Conservation (phyloP, 257 asterid genomes). For the Ilex aquifolium region DNA sequence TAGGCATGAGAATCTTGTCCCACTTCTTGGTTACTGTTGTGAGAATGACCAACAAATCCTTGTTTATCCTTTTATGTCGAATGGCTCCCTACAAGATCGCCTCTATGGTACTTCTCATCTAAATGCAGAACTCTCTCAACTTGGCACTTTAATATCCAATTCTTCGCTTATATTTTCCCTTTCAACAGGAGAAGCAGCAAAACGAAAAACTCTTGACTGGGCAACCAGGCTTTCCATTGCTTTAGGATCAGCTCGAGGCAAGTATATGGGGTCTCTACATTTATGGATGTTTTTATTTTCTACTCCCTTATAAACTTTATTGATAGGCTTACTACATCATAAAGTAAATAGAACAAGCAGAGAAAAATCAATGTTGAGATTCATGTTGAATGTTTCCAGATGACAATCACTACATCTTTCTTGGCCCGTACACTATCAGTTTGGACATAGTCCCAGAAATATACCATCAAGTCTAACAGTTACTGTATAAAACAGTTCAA, state of each 20-base stretch:
- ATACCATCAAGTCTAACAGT: no score
- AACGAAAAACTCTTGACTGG: constrained; percentile 78
- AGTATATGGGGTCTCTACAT: constrained; percentile 23
- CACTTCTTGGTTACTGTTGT: constrained; percentile 79
- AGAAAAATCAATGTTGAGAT: not conserved
- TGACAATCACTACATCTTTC: no score
- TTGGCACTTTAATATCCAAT: constrained; percentile 8
- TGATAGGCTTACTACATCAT: not conserved
- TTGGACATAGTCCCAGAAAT: no score
- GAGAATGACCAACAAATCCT: constrained; percentile 90
- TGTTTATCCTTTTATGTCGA: constrained; percentile 91
- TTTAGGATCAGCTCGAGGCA: constrained; percentile 91
- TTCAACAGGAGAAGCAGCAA: constrained; percentile 74
- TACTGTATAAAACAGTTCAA: not conserved
- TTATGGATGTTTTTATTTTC: not conserved
- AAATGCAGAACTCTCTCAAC: constrained; percentile 4
- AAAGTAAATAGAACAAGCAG: not conserved
- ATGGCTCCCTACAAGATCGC: constrained; percentile 87
- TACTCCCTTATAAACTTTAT: no score
- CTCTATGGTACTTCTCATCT: constrained; percentile 51
- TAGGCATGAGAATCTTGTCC: constrained; percentile 74
- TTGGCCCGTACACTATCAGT: no score
- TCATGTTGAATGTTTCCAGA: no score
- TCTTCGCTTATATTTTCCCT: constrained; percentile 10
- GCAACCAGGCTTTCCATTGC: constrained; percentile 85